Conservation (phyloP, 495 filamentous ascomycete species). For the Cudoniella acicularis region DNA sequence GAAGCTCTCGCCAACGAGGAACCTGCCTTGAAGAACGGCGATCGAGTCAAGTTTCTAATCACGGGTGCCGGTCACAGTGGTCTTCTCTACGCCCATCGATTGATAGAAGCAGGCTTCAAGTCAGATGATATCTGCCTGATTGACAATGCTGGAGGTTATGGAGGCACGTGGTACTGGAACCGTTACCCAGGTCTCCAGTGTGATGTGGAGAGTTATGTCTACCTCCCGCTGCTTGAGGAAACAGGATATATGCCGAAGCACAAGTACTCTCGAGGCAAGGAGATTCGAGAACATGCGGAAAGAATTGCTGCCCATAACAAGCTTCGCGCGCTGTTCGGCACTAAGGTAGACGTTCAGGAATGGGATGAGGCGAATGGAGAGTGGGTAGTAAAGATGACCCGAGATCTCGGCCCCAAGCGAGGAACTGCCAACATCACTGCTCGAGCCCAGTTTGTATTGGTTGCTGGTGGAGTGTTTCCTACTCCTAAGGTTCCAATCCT, state of each 20-base stretch:
- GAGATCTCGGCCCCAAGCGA: too few species aligned
- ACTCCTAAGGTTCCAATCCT: background rate
- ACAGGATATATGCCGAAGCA: conserved; percentile 27
- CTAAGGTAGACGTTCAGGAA: conserved; percentile 28
- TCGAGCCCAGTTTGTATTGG: background rate
- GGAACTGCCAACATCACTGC: background rate
- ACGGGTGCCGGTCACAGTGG: background rate
- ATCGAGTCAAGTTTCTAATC: background rate
- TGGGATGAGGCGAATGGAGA: conserved; percentile 35
- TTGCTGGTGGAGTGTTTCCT: background rate
- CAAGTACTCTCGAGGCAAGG: conserved; percentile 28
- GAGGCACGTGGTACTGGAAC: conserved; percentile 28
- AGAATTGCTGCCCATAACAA: conserved; percentile 38
- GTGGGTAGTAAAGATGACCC: background rate
- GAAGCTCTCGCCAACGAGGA: too few species aligned
- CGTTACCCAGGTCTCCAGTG: conserved; percentile 25
- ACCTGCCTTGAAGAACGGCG: too few species aligned
- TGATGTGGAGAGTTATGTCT: conserved; percentile 29
- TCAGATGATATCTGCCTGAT: conserved; percentile 24
- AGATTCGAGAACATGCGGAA: conserved; percentile 44
- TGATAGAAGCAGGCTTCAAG: background rate
- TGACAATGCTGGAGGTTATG: conserved; percentile 27
- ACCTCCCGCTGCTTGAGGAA: conserved; percentile 29
- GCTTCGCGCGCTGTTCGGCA: conserved; percentile 44
- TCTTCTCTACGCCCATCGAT: background rate